Base-by-base conservation (phyloP, 768 basidiomycete species). In the Lactifluus echinatus region DNA sequence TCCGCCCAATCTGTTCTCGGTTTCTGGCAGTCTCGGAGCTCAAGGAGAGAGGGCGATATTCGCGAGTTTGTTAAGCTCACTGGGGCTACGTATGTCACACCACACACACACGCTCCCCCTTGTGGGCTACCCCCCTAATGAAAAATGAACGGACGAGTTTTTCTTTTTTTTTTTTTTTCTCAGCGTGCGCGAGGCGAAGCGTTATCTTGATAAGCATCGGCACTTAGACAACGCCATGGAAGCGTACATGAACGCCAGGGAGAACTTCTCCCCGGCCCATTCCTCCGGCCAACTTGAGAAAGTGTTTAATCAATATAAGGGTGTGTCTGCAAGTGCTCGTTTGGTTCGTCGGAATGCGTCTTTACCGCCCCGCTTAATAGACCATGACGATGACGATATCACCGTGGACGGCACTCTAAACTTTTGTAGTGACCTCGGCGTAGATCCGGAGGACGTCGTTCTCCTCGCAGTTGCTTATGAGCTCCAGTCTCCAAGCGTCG, bases 401-500 rank as follows among this genome's bases (percentile, higher is more conserved):
- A 74, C 76, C 3, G 78, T 90, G 26, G 83, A 92, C 57, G 92
- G 91, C 0, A 93, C 93, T 19, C 81, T 92, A 69, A 76, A 73
- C 66, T 72, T 93, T 45, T 90, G 91, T 60, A 73, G 79, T 63
- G 88, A 88, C 64, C 72, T 90, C 1, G 72, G 66, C 1, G 82
- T 89, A 15, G 74, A 88, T 63, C 86, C 85, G 1, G 89, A 90
- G 61, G 88, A 93, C 64, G 84, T 89, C 23, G 88, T 91, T 8
- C 73, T 94, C 50, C 78, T 94, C 42, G 82, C 87, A 5, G 73
- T 95, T 39, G 92, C 91, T 8, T 89, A 77, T 64, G 88, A 92
- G 64, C 77, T 92, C 24, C 84, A 87, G 66, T 87, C 87, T 4
- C 86, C 85, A 0, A 65, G 73, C 57, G 73, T 94, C 50, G 90